phyloP scores from a whole-genome alignment of 1,139 yeast genomes.

The Saccharomyces hybrid region DNA sequence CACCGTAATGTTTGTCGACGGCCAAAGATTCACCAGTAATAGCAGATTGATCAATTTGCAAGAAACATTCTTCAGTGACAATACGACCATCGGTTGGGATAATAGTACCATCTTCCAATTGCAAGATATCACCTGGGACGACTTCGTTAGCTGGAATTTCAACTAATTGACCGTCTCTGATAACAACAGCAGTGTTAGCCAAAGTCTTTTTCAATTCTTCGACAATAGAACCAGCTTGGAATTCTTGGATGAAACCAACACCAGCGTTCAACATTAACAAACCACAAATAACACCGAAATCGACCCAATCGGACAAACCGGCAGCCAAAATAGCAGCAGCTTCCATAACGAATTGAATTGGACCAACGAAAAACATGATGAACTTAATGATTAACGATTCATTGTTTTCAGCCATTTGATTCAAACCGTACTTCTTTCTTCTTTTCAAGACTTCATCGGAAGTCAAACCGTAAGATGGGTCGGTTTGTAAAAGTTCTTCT shows the following conservation, averaged over 20 bases:
- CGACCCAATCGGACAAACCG: constrained; percentile 97
- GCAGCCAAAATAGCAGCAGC: constrained; percentile 95
- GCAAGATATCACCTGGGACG: constrained; percentile 86
- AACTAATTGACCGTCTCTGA: constrained; percentile 69
- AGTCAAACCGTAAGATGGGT: constrained; percentile 69
- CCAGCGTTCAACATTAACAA: constrained; percentile 76
- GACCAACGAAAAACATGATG: constrained; percentile 88
- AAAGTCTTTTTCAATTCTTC: constrained; percentile 87
- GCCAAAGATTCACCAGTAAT: constrained; percentile 96
- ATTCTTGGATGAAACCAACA: constrained; percentile 95
- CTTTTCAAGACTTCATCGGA: constrained; percentile 74
- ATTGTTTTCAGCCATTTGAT: constrained; percentile 88
- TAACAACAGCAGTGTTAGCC: constrained; percentile 78
- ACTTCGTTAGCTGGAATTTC: constrained; percentile 73
- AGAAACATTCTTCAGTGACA: constrained; percentile 75
- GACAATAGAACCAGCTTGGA: constrained; percentile 92
- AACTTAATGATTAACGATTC: constrained; percentile 78
- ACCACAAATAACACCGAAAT: constrained; percentile 93
- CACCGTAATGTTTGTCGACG: constrained; percentile 85
- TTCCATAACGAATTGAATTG: constrained; percentile 97
- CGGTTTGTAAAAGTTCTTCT: constrained; percentile 80
- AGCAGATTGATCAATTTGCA: constrained; percentile 94
- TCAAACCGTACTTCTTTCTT: constrained; percentile 85
- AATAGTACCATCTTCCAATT: constrained; percentile 88
- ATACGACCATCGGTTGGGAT: constrained; percentile 93